Base-by-base conservation (phyloP, 495 filamentous ascomycete genomes). In the Xylaria nigripes region DNA sequence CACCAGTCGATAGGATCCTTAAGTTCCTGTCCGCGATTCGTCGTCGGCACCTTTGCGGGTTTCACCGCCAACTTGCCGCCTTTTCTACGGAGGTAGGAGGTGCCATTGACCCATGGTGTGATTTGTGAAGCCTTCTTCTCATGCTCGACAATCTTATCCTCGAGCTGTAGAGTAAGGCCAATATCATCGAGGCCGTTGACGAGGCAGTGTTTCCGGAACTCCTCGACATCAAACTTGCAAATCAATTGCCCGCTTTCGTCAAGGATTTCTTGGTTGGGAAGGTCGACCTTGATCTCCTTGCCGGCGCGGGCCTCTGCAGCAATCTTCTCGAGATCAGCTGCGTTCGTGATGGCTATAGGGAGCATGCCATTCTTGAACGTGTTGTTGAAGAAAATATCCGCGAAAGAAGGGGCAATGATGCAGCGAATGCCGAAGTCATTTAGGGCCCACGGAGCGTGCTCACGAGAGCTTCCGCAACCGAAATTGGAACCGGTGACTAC, bases 311-410 rank as follows among this genome's bases (percentile, higher is more conserved):
- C 90, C 71, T 95, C 90, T 22, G 79, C 83, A 38, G 86, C 85
- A 56, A 98, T 84, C 59, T 72, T 75, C 8, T 83, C 76, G 3
- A 97, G 76, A 15, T 76, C 81, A 8, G 61, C 77, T 44, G 82
- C 66, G 68, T 91, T 80, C 30, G 77, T 73, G 68, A 98, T 86
- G 34, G 77, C 71, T 58, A 96, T 80, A 23, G 92, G 91, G 34
- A 98, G 79, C 93, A 98, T 98, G 71, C 92, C 93, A 74, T 98
- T 98, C 80, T 98, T 98, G 81, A 96, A 96, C 16, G 89, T 94
- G 75, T 98, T 98, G 81, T 96, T 98, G 82, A 90, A 95, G 81
- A 96, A 96, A 71, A 98, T 98, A 65, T 98, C 93, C 54, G 90
- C 92, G 63, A 87, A 98, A 15, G 84, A 88, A 10, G 90, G 89